phyloP scores from a whole-genome alignment of 257 asterid genomes.

The Solanum rostratum region DNA sequence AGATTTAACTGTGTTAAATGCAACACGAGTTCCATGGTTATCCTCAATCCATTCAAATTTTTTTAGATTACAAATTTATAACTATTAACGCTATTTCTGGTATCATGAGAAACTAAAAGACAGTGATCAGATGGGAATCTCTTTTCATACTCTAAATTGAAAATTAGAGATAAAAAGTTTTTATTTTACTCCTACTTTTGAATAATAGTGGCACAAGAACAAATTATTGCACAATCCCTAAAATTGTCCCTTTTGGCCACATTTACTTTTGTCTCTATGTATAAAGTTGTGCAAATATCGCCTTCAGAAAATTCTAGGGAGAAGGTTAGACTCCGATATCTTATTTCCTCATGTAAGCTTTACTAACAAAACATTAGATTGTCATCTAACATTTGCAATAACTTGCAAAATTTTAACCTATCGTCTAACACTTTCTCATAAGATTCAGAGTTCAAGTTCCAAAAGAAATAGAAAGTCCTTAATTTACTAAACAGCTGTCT shows the following conservation, averaged over 20 bases:
- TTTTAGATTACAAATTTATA: background rate
- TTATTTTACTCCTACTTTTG: background rate
- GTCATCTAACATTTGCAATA: background rate
- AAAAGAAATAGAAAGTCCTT: background rate
- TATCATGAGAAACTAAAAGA: background rate
- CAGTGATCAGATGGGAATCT: background rate
- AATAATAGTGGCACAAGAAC: background rate
- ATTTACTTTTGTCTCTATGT: background rate
- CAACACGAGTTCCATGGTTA: background rate
- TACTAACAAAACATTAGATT: background rate
- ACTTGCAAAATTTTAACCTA: background rate
- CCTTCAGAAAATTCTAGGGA: background rate
- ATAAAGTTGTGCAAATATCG: background rate
- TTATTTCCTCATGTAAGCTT: background rate
- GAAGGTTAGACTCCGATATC: background rate
- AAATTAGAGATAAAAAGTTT: background rate
- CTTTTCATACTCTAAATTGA: background rate
- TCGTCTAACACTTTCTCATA: background rate
- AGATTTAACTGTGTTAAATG: background rate
- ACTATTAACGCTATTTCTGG: background rate
- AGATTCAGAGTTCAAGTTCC: background rate
- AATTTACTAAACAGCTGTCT: background rate
- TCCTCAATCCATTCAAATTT: background rate
- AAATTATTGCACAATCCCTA: background rate
- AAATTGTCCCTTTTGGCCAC: background rate